These are phyloP conservation scores for Ophiognomonia clavigignenti-juglandacearum DNA, from an alignment of 2,329 filamentous ascomycete species.

Conservation along the genomic window DNA sequence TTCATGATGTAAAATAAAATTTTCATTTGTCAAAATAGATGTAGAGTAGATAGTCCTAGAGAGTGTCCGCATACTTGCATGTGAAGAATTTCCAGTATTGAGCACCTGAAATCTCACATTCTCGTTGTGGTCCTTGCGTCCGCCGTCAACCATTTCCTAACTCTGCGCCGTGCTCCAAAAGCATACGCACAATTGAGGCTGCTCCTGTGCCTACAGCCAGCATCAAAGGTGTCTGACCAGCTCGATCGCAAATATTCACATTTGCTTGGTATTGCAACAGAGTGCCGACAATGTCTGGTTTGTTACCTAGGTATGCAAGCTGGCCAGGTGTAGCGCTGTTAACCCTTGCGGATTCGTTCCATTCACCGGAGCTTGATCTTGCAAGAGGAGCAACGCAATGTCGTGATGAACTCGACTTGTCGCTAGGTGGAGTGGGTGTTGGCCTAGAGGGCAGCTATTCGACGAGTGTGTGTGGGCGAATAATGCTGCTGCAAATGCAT, in stretches of 20 bases:
- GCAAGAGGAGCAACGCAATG: background rate
- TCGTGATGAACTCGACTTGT: background rate
- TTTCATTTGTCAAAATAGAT: too few relatives aligned
- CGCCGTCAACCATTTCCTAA: background rate
- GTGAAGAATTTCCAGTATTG: background rate
- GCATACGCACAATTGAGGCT: background rate
- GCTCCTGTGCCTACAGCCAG: background rate
- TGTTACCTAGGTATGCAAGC: background rate
- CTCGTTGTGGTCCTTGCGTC: background rate
- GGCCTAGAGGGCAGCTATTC: background rate
- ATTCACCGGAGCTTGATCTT: background rate
- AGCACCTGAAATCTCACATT: background rate
- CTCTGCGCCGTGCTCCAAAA: background rate
- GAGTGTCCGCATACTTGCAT: background rate
- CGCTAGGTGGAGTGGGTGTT: background rate
- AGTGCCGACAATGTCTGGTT: background rate
- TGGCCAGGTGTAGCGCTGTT: background rate
- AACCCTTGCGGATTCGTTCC: background rate
- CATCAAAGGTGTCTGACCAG: background rate
- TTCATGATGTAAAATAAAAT: background rate
- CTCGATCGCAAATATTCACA: background rate
- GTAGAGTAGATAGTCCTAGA: background rate
- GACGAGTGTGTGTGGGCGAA: background rate
- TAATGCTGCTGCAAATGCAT: background rate
- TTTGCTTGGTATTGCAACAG: background rate